Base-by-base conservation (phyloP, 208 protist species). In the Crithidia fasciculata region DNA sequence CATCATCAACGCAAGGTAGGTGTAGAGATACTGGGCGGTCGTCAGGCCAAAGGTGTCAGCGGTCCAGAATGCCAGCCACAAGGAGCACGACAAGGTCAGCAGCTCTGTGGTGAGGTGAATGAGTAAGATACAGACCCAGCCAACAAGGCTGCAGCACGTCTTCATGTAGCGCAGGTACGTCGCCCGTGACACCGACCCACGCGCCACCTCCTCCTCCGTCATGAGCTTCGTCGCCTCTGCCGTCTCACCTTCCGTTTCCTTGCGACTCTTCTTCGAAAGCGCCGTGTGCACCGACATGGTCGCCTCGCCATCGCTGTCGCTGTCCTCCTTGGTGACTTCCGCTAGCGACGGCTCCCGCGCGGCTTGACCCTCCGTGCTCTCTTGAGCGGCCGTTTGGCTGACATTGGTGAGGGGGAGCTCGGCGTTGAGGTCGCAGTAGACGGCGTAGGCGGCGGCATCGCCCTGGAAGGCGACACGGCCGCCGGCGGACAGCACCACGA, bases 401-500 rank as follows among this genome's bases (percentile, higher is more conserved):
- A 8, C 54, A 28, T 5, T 40, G 54, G 6, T 55, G 15, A 55
- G 15, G 6, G 50, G 50, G 15, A 55, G 15, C 15, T 55, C 50
- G 12, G 50, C 50, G 50, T 55, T 55, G 50, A 55, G 12, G 50
- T 55, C 50, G 50, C 50, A 55, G 56, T 50, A 92, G 39, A 81
- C 39, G 75, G 40, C 36, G 88, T 79, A 89, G 9, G 54, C 70
- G 41, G 74, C 58, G 57, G 63, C 69, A 43, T 40, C 45, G 28
- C 83, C 84, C 45, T 58, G 28, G 63, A 86, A 88, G n/a, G 43
- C 62, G 49, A 96, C 86, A 28, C 28, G 28, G 5, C 61, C n/a
- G 43, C 91, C 87, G 13, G 69, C 60, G 40, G 39, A 36, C 58
- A 98, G 54, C 0, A 97, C 78, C 49, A 98, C 80, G 55, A 98